phyloP scores from a whole-genome alignment of 495 filamentous ascomycete species.

The Cryomyces antarcticus region DNA sequence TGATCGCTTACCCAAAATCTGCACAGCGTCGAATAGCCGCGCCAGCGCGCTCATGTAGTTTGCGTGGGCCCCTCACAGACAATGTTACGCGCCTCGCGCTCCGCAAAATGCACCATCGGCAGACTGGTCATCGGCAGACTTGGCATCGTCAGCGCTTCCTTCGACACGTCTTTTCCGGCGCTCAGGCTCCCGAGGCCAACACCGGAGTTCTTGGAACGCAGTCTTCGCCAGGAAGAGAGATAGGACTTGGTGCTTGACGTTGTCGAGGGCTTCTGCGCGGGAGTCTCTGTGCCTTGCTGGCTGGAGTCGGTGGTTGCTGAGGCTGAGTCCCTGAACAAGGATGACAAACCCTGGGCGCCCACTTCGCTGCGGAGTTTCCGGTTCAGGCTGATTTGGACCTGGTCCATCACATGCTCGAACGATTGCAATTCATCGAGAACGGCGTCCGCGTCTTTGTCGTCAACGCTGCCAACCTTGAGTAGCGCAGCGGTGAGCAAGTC shows the following conservation, averaged over 20 bases:
- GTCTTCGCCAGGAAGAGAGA: slow-evolving; percentile 55
- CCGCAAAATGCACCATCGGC: slow-evolving; percentile 30
- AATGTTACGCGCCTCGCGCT: slow-evolving; percentile 46
- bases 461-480: slow-evolving; percentile 60
- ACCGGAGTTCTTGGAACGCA: slow-evolving; percentile 74
- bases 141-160: slow-evolving; percentile 40
- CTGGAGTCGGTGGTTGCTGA: slow-evolving; percentile 8
- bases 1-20: slow-evolving; percentile 60
- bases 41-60: slow-evolving; percentile 84
- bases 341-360: slow-evolving; percentile 46
- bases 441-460: slow-evolving; percentile 74
- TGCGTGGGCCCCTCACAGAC: slow-evolving; percentile 61
- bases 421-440: slow-evolving; percentile 88
- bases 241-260: slow-evolving; percentile 16
- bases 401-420: slow-evolving; percentile 73
- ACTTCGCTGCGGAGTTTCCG: slow-evolving; percentile 86
- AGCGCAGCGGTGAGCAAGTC: slow-evolving; percentile 83
- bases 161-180: slow-evolving; percentile 28
- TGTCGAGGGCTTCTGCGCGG: slow-evolving; percentile 13
- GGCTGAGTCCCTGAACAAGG: slow-evolving; percentile 44
- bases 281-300: slow-evolving; percentile 33
- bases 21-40: slow-evolving; percentile 81
- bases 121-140: slow-evolving; percentile 64
- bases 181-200: slow-evolving; percentile 29
- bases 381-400: slow-evolving; percentile 50